Conservation (phyloP, 495 filamentous ascomycete genomes). For the Apiosordaria backusii region DNA sequence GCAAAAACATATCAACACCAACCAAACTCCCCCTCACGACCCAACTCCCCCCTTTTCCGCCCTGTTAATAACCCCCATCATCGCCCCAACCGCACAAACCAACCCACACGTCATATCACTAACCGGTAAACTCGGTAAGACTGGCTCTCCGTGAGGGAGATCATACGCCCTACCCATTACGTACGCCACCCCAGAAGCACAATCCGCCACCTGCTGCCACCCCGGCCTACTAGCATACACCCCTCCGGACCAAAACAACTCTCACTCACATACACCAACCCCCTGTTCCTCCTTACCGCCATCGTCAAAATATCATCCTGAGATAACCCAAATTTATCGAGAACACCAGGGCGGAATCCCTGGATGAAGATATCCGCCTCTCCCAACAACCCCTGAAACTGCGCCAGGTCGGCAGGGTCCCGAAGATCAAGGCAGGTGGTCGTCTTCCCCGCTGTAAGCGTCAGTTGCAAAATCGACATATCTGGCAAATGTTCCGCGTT, state of each 20-base stretch:
- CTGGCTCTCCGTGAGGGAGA: slow-evolving; percentile 22
- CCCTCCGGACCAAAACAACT: slow-evolving; percentile 54
- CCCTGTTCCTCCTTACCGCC: slow-evolving; percentile 49
- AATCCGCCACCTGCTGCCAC: slow-evolving; percentile 47
- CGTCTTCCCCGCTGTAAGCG: slow-evolving; percentile 41
- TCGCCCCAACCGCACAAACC: slow-evolving; percentile 19
- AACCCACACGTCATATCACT: slow-evolving; percentile 33
- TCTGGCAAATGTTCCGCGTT: slow-evolving; percentile 25
- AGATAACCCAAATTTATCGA: slow-evolving; percentile 54
- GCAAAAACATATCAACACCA: slow-evolving; percentile 15
- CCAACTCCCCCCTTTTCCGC: slow-evolving; percentile 26
- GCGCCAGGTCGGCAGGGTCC: slow-evolving; percentile 38
- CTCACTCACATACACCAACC: slow-evolving; percentile 57
- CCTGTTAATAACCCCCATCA: slow-evolving; percentile 25
- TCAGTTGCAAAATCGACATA: slow-evolving; percentile 21
- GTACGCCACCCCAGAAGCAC: slow-evolving; percentile 25
- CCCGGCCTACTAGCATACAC: slow-evolving; percentile 37
- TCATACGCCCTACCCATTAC: slow-evolving; percentile 22
- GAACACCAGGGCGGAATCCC: slow-evolving; percentile 51
- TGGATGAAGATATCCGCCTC: slow-evolving; percentile 52
- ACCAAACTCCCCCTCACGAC: slow-evolving; percentile 21
- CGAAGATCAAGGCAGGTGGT: slow-evolving; percentile 44
- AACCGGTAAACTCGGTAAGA: slow-evolving; percentile 35
- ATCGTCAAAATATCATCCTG: slow-evolving; percentile 43
- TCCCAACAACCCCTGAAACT: slow-evolving; percentile 50